A percentile compares a stretch with the other conserved stretches of the same genome.
These are phyloP conservation scores for Penicilliopsis zonata DNA, from an alignment of 495 filamentous ascomycete species.

Conservation along the genomic window DNA sequence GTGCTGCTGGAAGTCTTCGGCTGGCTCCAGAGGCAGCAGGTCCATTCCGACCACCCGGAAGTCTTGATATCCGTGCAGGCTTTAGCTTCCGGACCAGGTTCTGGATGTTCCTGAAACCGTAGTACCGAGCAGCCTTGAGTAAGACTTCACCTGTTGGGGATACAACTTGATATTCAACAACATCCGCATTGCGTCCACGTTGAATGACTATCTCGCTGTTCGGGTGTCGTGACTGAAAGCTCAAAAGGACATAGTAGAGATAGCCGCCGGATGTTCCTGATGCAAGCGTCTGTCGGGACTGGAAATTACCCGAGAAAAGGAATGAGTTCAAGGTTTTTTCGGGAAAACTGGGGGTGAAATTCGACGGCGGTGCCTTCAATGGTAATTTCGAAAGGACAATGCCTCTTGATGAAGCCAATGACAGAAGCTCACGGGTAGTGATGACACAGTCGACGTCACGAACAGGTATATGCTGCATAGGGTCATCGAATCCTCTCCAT, in stretches of 20 bases:
- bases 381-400: conserved; percentile 62
- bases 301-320: conserved; percentile 38
- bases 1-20: conserved; percentile 25
- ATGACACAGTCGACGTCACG: conserved; percentile 97
- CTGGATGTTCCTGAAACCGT: conserved; percentile 96
- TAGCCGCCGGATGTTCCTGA: conserved; percentile 83
- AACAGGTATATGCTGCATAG: conserved; percentile 37
- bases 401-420: conserved; percentile 66
- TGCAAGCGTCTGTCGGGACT: conserved; percentile 17
- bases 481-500: too few species aligned
- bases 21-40: conserved; percentile 18
- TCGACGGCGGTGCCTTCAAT: conserved; percentile 31
- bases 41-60: conserved; percentile 57
- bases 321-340: conserved; percentile 57
- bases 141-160: conserved; percentile 40
- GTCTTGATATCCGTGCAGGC: conserved; percentile 57
- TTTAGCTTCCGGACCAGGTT: conserved; percentile 87
- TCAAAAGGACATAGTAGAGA: conserved; percentile 64
- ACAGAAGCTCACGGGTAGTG: conserved; percentile 83
- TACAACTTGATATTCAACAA: conserved; percentile 66
- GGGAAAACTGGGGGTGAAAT: conserved; percentile 43
- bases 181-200: conserved; percentile 79
- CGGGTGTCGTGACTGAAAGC: conserved; percentile 55
- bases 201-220: conserved; percentile 54
- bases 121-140: conserved; percentile 79